Evolutionary conservation across 345 rosid species (phyloP).

Genomic region (Physaria fendleri): DNA sequence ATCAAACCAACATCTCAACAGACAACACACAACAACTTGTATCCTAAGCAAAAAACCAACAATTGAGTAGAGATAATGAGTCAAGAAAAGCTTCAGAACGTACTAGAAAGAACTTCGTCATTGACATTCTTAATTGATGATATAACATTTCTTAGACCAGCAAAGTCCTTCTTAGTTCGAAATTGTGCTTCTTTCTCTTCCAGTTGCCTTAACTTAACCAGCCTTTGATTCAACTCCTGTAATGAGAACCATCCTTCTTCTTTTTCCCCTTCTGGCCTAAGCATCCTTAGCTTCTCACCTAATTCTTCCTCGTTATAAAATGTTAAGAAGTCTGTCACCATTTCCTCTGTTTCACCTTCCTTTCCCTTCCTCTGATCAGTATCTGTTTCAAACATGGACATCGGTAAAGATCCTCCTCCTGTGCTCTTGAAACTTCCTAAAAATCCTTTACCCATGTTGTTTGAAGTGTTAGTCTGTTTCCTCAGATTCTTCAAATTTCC

Average conservation of each 20-base stretch:
- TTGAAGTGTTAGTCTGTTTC: neutral
- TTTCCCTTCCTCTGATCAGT: conserved; percentile 15
- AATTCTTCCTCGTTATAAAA: conserved; percentile 35
- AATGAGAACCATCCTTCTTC: conserved; percentile 49
- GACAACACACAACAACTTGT: too few species aligned
- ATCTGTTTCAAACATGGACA: conserved; percentile 33
- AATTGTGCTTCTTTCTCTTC: conserved; percentile 41
- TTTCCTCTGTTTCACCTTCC: conserved; percentile 19
- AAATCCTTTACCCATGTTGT: neutral
- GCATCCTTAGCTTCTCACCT: conserved; percentile 44
- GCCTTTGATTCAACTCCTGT: conserved; percentile 67
- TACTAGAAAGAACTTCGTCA: conserved; percentile 27
- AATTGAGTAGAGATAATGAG: neutral
- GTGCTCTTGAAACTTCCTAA: conserved; percentile 25
- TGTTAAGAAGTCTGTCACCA: conserved; percentile 37
- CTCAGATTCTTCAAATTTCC: conserved; percentile 34
- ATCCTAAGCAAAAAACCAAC: conserved; percentile 6
- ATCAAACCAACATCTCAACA: neutral
- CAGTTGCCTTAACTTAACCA: conserved; percentile 53
- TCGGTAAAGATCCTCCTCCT: conserved; percentile 35
- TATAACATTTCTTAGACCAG: conserved; percentile 16
- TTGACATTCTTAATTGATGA: neutral
- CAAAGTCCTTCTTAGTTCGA: neutral
- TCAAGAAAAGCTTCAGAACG: conserved; percentile 22
- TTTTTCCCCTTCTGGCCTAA: conserved; percentile 39